Evolutionary conservation across 345 rosid species (phyloP).

Genomic region (Syzygium jambos): DNA sequence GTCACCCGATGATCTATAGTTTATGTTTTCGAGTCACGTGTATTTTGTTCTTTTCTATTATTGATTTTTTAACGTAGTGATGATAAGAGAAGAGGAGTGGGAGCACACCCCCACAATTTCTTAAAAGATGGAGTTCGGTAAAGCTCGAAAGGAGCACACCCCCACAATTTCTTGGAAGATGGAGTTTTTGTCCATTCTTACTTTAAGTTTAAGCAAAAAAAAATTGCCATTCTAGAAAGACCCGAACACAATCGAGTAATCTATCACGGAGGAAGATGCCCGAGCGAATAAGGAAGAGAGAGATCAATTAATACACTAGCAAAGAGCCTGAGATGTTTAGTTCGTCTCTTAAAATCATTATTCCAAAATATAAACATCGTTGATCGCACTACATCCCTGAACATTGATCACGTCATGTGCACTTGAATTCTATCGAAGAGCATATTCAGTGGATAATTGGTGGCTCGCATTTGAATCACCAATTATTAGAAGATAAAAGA

Average conservation of each 20-base stretch:
- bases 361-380: neutral
- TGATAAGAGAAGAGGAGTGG: neutral
- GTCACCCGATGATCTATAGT: neutral
- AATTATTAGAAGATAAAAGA: neutral
- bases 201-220: neutral
- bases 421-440: neutral
- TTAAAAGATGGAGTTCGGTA: neutral
- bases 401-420: neutral
- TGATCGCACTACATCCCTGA: rapidly evolving
- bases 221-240: neutral
- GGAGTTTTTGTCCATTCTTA: neutral
- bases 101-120: neutral
- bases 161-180: neutral
- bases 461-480: neutral
- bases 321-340: neutral
- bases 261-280: neutral
- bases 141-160: neutral
- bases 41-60: neutral
- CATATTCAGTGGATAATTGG: neutral
- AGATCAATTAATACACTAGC: neutral
- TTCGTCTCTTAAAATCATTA: neutral
- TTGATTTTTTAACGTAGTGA: neutral
- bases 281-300: neutral
- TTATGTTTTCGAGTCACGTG: neutral
- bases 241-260: neutral